Conservation (phyloP, 352 stramenopile genomes). For the Globisporangium abappressorium region DNA sequence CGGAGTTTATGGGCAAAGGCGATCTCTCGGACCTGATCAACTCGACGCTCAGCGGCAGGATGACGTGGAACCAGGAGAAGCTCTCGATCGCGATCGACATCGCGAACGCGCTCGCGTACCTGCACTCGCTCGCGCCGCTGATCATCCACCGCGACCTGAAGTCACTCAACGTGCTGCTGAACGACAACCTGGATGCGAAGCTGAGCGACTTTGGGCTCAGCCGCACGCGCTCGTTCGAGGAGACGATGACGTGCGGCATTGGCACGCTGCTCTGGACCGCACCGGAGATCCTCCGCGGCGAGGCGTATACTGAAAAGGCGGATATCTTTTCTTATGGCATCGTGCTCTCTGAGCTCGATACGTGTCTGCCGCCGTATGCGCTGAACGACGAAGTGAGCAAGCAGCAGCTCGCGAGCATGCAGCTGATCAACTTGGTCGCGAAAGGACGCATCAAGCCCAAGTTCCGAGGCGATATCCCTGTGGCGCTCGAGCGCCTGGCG, state of each 20-base stretch:
- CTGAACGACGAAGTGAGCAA: conserved; percentile 23
- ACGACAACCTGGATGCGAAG: conserved; percentile 57
- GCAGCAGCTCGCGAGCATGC: conserved; percentile 27
- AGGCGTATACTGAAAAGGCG: conserved; percentile 39
- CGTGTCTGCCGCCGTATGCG: conserved; percentile 31
- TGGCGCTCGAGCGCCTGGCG: conserved; percentile 16
- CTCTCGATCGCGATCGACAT: conserved; percentile 35
- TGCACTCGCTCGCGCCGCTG: conserved; percentile 9
- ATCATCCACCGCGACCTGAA: conserved; percentile 18
- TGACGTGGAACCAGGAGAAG: conserved; percentile 28
- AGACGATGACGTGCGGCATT: conserved; percentile 42
- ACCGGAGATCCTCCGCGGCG: conserved; percentile 44
- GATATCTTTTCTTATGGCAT: conserved; percentile 39
- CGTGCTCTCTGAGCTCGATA: conserved; percentile 36
- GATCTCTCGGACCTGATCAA: conserved; percentile 31
- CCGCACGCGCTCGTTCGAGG: conserved; percentile 25
- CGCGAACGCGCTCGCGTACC: conserved; percentile 21
- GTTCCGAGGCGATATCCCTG: conserved; percentile 18
- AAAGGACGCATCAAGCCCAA: conserved; percentile 20
- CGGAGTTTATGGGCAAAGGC: conserved; percentile 33
- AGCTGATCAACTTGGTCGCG: conserved; percentile 29
- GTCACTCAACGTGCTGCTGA: conserved; percentile 25
- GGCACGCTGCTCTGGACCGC: conserved; percentile 48
- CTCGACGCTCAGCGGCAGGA: conserved; percentile 19
- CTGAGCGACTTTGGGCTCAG: conserved; percentile 65